Conservation (phyloP, 805 yeast genomes). For the Pichia thaimueangensis region DNA sequence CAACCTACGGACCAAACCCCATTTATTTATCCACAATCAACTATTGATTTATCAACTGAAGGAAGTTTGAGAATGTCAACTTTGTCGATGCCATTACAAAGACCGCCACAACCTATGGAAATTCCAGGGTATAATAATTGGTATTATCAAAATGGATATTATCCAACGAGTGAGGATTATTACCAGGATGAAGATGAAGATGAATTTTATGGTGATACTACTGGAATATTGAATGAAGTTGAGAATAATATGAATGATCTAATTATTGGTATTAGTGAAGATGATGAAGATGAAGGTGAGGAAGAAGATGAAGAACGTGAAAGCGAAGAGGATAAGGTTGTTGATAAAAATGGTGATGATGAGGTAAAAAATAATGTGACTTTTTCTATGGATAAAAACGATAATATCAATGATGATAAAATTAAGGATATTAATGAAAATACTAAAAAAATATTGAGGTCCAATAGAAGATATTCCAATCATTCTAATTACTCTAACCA, state of each 20-base stretch:
- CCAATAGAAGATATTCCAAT: too few species aligned
- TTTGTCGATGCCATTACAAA: too few species aligned
- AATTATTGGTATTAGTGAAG: slow-evolving; percentile 4
- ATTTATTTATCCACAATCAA: too few species aligned
- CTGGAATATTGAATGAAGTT: not conserved
- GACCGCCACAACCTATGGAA: slow-evolving; percentile 7
- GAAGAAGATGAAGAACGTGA: not conserved
- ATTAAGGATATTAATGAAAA: not conserved
- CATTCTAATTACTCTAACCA: too few species aligned
- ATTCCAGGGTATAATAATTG: not conserved
- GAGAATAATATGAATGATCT: slow-evolving; percentile 1
- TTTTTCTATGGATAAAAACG: not conserved
- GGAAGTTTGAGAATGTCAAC: too few species aligned
- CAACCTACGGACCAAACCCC: too few species aligned
- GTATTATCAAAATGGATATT: not conserved
- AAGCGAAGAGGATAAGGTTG: not conserved
- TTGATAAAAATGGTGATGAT: slow-evolving; percentile 2
- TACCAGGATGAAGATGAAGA: not conserved
- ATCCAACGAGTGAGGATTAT: not conserved
- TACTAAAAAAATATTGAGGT: too few species aligned
- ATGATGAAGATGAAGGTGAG: slow-evolving; percentile 4
- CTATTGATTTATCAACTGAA: too few species aligned
- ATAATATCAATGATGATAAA: not conserved
- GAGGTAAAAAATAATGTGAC: too few species aligned
- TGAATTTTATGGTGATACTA: too few species aligned